Conservation (phyloP, 2,329 filamentous ascomycete genomes). For the Tolypocladium endophyticum region DNA sequence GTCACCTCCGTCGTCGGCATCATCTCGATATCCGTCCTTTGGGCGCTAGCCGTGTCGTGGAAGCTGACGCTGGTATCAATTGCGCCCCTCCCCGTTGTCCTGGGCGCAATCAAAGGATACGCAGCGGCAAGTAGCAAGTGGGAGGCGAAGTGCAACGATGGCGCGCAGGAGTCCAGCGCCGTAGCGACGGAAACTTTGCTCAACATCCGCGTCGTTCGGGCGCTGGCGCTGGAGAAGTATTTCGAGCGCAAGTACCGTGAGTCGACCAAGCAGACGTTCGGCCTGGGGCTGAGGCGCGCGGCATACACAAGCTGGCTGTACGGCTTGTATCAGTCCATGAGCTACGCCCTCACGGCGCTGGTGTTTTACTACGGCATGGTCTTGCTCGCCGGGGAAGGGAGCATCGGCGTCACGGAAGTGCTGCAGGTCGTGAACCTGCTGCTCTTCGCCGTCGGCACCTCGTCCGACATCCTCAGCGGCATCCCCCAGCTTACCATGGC, state of each 20-base stretch:
- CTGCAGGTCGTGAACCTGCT: slow-evolving; percentile 72
- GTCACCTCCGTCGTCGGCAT: slow-evolving; percentile 58
- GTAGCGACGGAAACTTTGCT: slow-evolving; percentile 61
- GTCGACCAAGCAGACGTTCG: slow-evolving; percentile 41
- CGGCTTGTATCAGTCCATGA: slow-evolving; percentile 65
- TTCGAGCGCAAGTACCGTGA: slow-evolving; percentile 55
- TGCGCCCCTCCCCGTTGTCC: slow-evolving; percentile 55
- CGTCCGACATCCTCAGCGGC: slow-evolving; percentile 57
- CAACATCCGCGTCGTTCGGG: slow-evolving; percentile 69
- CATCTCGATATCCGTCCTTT: slow-evolving; percentile 56
- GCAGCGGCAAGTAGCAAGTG: slow-evolving; percentile 56
- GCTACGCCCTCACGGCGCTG: slow-evolving; percentile 63
- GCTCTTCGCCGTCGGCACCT: slow-evolving; percentile 70
- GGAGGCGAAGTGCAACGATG: slow-evolving; percentile 59
- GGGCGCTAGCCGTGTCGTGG: slow-evolving; percentile 69
- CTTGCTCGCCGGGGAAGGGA: slow-evolving; percentile 42
- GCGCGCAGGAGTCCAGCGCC: slow-evolving; percentile 46
- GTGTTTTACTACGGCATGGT: slow-evolving; percentile 75
- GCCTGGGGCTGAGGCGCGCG: slow-evolving; percentile 55
- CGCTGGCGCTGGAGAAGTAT: slow-evolving; percentile 61
- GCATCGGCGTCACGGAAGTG: slow-evolving; percentile 44
- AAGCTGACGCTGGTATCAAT: slow-evolving; percentile 70
- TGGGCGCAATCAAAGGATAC: slow-evolving; percentile 55
- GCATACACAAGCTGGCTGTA: slow-evolving; percentile 59
- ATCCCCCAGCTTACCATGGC: slow-evolving; percentile 74